Base-by-base conservation (phyloP, 805 yeast genomes). In the Spathaspora hagerdaliae region DNA sequence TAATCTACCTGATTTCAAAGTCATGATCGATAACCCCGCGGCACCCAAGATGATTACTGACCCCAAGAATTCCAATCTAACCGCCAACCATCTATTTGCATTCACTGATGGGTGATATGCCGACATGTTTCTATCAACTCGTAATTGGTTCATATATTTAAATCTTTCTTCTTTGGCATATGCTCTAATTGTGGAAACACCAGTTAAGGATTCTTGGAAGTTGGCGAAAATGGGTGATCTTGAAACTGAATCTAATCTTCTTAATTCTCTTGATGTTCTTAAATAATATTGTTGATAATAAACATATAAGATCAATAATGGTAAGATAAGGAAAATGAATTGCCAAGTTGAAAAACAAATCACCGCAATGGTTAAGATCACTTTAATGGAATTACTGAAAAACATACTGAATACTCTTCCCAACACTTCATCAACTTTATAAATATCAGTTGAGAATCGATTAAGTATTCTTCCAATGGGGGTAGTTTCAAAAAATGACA, bases 61-160 rank as follows among this genome's bases (percentile, higher is more conserved):
- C 31, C 99, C 98, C 53, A 94, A 73, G 52, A 87, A 83, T 65
- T 95, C 98, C 49, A 94, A 75, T 59, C 99, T 79, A 9, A 89
- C 96, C 8, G 98, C 97, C 50, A 94, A 78, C 99, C 99, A 94
- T 70, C 99, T 82, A 64, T 95, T 94, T 10, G 97, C 91, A 61
- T 87, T 85, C 46, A 90, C 82, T 9, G 96, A 78, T 27, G 97
- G 97, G 73, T 89, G 95, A 59, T 80, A 89, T 0, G 98, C 98
- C 56, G 86, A 78, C 85, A 92, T 81, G 63, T 94, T 92, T 57
- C 78, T 79, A 60, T 94, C 98, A 56, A 91, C 78, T 60, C 87
- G 79, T 36, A 78, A 69, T 58, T 80, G 79, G 60, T 85, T 86
- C 62, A 85, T 73, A 54, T 72, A 79, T 38, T 67, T 69, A 59